Evolutionary conservation across 2,329 filamentous ascomycete species (phyloP).

Genomic region (Didymella segeticola): DNA sequence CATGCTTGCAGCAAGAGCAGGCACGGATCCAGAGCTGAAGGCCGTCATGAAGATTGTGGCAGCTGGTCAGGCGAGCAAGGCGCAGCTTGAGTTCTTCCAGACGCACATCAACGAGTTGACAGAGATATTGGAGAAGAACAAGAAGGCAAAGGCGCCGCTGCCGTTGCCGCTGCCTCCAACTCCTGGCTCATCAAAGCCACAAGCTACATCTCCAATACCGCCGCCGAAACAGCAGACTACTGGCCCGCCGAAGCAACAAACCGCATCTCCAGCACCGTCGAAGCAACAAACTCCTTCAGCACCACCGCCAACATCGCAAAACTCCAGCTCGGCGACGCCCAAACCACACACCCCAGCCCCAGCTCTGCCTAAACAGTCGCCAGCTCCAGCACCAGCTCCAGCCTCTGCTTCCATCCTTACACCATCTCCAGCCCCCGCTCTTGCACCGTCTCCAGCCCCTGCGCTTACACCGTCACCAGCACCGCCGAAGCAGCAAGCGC

Average conservation of each 20-base stretch:
- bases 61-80: constrained; percentile 72
- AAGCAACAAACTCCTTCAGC: constrained; percentile 22
- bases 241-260: too few relatives aligned
- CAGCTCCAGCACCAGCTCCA: constrained; percentile 17
- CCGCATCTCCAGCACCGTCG: constrained; percentile 19
- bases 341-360: constrained; percentile 20
- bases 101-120: constrained; percentile 82
- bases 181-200: constrained; percentile 15
- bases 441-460: constrained; percentile 12
- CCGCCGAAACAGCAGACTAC: constrained; percentile 22
- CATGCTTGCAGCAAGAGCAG: constrained; percentile 76
- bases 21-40: constrained; percentile 73
- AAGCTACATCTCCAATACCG: constrained; percentile 21
- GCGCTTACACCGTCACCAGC: constrained; percentile 21
- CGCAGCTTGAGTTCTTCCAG: constrained; percentile 78
- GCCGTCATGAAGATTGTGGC: constrained; percentile 85
- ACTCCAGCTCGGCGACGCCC: constrained; percentile 21
- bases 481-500: constrained; percentile 9
- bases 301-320: neutral
- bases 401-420: too few relatives aligned
- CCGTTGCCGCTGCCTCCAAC: constrained; percentile 22
- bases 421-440: constrained; percentile 20
- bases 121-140: constrained; percentile 52
- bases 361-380: constrained; percentile 18
- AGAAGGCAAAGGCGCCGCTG: constrained; percentile 32